Base-by-base conservation (phyloP, 2,329 filamentous ascomycete species). In the Microsporum canis region DNA sequence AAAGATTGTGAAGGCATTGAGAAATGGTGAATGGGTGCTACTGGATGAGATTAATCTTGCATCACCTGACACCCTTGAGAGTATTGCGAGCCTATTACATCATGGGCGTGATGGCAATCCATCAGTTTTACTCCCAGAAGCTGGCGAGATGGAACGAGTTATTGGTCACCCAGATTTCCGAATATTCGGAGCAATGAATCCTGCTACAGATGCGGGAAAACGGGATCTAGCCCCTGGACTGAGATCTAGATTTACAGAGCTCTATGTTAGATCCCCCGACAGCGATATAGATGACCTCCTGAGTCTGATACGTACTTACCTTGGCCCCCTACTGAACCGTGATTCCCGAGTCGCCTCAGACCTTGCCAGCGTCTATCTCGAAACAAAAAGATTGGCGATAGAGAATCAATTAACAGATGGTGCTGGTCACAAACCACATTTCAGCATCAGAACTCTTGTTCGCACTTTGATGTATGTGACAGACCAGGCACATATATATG, bases 121-220 rank as follows among this genome's bases (percentile, higher is more conserved):
- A 0, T 96, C 89, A 0, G 85, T 99, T 53, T 77, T 99, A 3
- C 81, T 99, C 5, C 91, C 91, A 0, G 94, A 99, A 76, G 94
- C 91, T 43, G 94, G 94, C 41, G 91, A 94, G 67, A 89, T 96
- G 49, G 90, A 97, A 72, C 84, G 91, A 65, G 86, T 99, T 39
- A 82, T 86, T 63, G 94, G 91, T 0, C 92, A 99, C 72, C 87
- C 90, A 0, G 86, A 96, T 65, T 99, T 99, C 72, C 86, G 94
- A 43, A 88, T 99, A 12, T 99, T 99, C 70, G 95, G 89, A 58
- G 94, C 95, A 33, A 99, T 99, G 94, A 99, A 99, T 70, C 94
- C 94, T 34, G 94, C 94, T 3, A 99, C 94, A 2, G 94, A 99
- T 76, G 86, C 96, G 61, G 94, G 95, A 63, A 99, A 99, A 76